Base-by-base conservation (phyloP, 1,284 basidiomycete species). In the Pseudozyma sp. region DNA sequence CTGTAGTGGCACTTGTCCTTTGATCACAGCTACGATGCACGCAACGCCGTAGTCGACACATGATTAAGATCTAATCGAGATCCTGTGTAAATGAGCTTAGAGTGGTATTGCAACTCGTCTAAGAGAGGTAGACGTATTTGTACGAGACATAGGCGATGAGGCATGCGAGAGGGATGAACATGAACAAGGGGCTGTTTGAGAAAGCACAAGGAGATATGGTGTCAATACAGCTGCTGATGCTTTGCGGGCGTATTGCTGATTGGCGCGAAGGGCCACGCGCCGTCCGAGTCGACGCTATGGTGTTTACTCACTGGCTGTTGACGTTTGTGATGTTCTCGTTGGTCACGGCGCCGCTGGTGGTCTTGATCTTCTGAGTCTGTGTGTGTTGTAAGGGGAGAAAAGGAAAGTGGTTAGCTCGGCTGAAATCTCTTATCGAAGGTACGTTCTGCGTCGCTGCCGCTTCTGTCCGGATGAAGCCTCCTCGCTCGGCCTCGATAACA, bases 111-210 rank as follows among this genome's bases (percentile, higher is more conserved):
- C 1, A 39, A 31, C 29, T 29, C 46, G 53, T 68, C 60, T 75
- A 77, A 24, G 62, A 68, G 55, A 71, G 45, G 65, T 78, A 68
- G 54, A 73, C 52, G 63, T 78, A 69, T 57, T 70, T 68, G 78
- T 79, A 81, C 17, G 76, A 78, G 40, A 81, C 49, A 67, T 71
- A 81, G 24, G 68, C 75, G 39, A 62, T 70, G 40, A 81, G 75
- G 33, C 76, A 13, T 37, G 72, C 44, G 43, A 81, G 70, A 24
- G 79, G 79, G 44, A 79, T 66, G 66, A 81, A 81, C 79, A 81
- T 81, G 68, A 81, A 68, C 54, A 79, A 11, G 31, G 79, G 79
- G 78, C 79, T 80, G 69, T 52, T 16, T 1, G n/a, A 37, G 5
- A 17, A 13, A 40, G 39, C 19, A 7, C 17, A 48, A 35, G 37